Evolutionary conservation across 352 stramenopile genomes (phyloP).

Genomic region (Peronosclerospora sorghi): DNA sequence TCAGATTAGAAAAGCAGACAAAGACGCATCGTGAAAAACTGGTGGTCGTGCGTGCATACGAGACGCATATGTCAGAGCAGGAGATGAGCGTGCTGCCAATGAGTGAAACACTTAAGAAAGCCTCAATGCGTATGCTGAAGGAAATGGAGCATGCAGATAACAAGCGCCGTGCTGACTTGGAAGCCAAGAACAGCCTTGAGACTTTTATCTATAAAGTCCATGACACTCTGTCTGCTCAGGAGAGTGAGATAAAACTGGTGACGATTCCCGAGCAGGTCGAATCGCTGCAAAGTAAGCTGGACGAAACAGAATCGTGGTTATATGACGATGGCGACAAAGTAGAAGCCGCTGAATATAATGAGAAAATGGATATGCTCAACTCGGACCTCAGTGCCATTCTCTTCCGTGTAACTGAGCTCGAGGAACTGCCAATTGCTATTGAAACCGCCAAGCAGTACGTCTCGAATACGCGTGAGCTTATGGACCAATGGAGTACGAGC

Average conservation of each 20-base stretch:
- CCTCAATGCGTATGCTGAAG: conserved; percentile 49
- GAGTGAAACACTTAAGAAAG: conserved; percentile 47
- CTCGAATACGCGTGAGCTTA: conserved; percentile 48
- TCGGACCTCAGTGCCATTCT: conserved; percentile 79
- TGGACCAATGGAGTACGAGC: conserved; percentile 46
- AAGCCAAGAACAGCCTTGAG: conserved; percentile 89
- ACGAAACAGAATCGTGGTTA: conserved; percentile 88
- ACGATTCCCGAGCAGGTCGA: conserved; percentile 81
- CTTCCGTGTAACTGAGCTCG: conserved; percentile 81
- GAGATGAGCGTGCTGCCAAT: conserved; percentile 53
- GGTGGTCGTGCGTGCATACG: conserved; percentile 32
- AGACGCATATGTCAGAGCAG: conserved; percentile 20
- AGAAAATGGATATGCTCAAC: conserved; percentile 75
- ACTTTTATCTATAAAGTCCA: conserved; percentile 89
- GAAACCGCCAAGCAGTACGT: conserved; percentile 51
- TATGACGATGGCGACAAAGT: conserved; percentile 88
- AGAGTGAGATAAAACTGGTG: conserved; percentile 72
- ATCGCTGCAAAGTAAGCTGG: conserved; percentile 50
- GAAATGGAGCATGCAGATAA: conserved; percentile 69
- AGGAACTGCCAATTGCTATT: conserved; percentile 75
- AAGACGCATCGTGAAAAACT: conserved; percentile 77
- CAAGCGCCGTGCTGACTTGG: conserved; percentile 49
- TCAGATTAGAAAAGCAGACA: conserved; percentile 82
- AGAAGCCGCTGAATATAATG: conserved; percentile 75
- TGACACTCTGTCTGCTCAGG: conserved; percentile 69